These are phyloP conservation scores for Salix dunnii DNA, from an alignment of 345 rosid genomes.

Conservation along the genomic window DNA sequence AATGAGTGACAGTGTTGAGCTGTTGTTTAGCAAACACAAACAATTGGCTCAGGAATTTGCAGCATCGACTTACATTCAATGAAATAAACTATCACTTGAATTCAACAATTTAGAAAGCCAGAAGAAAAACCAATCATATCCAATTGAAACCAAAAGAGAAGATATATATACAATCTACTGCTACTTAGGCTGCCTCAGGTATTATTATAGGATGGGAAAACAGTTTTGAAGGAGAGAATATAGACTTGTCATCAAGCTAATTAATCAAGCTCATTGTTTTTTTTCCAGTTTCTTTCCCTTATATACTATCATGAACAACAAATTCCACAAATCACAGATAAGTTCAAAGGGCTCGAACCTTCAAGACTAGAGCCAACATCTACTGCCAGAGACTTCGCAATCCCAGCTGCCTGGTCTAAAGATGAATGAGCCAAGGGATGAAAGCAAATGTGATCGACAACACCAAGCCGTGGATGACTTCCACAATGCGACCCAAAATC, in stretches of 20 bases:
- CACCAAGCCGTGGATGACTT: slow-evolving; percentile 88
- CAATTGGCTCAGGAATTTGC: too few species aligned
- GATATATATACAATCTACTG: too few species aligned
- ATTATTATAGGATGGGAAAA: too few species aligned
- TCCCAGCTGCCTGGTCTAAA: slow-evolving; percentile 52
- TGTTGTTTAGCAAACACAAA: too few species aligned
- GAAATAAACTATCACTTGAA: too few species aligned
- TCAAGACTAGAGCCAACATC: slow-evolving; percentile 64
- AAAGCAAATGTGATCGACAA: slow-evolving; percentile 89
- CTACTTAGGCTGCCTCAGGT: too few species aligned
- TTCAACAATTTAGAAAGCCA: too few species aligned
- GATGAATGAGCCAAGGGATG: slow-evolving; percentile 66
- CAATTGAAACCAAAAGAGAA: too few species aligned
- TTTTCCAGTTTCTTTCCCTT: neutral
- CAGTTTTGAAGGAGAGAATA: neutral
- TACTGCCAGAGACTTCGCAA: slow-evolving; percentile 65
- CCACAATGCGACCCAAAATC: slow-evolving; percentile 65
- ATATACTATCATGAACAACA: neutral
- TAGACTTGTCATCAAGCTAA: neutral
- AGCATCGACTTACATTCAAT: too few species aligned
- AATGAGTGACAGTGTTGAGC: too few species aligned
- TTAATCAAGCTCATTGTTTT: too few species aligned
- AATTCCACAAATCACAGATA: neutral
- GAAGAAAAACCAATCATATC: too few species aligned
- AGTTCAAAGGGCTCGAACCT: slow-evolving; percentile 42